These are phyloP conservation scores for Podospora bellae-mahoneyi DNA, from an alignment of 495 filamentous ascomycete species.

Conservation along the genomic window DNA sequence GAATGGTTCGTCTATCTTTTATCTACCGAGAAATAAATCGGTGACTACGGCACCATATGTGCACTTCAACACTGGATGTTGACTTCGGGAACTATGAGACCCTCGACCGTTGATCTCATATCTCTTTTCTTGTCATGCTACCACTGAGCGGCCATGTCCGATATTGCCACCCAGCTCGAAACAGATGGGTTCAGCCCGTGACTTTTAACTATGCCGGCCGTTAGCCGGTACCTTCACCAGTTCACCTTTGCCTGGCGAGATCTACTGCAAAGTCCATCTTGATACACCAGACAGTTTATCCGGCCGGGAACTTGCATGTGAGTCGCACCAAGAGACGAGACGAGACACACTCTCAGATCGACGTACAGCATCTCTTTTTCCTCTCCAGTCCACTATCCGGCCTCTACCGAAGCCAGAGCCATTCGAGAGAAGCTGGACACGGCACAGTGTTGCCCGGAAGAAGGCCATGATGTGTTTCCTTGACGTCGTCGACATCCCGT, in stretches of 20 bases:
- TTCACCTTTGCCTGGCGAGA: conserved; percentile 19
- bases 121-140: conserved; percentile 5
- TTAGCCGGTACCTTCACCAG: conserved; percentile 15
- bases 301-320: conserved; percentile 29
- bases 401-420: conserved; percentile 13
- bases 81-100: not conserved
- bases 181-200: conserved; percentile 15
- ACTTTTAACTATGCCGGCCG: conserved; percentile 24
- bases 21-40: not conserved
- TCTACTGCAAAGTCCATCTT: conserved; percentile 32
- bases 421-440: conserved; percentile 14
- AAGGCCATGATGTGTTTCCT: conserved; percentile 17
- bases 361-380: conserved; percentile 15
- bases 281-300: conserved; percentile 40
- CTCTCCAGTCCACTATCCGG: conserved; percentile 15
- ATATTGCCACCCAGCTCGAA: conserved; percentile 18
- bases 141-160: not conserved
- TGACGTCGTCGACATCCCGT: conserved; percentile 10
- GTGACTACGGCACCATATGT: not conserved
- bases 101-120: not conserved
- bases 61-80: not conserved
- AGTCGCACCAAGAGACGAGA: conserved; percentile 24
- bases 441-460: conserved; percentile 23
- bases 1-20: not conserved
- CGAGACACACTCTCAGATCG: conserved; percentile 30